A percentile compares a stretch with the other conserved stretches of the same genome.
These are phyloP conservation scores for Solanum lignicaule DNA, from an alignment of 257 asterid species.

Conservation along the genomic window DNA sequence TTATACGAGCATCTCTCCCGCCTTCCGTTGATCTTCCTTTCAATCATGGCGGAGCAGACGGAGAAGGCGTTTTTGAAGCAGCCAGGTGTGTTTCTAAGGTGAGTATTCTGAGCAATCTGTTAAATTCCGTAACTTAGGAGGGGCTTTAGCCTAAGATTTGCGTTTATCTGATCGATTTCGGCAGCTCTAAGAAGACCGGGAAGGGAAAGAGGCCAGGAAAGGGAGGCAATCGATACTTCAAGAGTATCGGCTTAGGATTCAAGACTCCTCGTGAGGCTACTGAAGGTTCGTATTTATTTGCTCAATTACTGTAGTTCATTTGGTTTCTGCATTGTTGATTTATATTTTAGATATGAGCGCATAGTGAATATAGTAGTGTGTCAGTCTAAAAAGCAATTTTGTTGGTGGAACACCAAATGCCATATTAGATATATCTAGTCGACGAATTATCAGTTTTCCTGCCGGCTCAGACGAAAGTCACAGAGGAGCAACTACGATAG, in stretches of 20 bases:
- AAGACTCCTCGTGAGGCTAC: conserved; percentile 34
- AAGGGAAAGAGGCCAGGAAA: conserved; percentile 42
- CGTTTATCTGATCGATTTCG: neutral
- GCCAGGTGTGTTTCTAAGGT: conserved; percentile 6
- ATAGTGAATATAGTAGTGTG: no score
- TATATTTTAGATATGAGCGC: no score
- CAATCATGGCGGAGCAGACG: neutral
- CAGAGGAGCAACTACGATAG: no score
- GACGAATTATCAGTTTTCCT: no score
- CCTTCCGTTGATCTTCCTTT: no score
- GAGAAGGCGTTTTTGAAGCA: conserved; percentile 13
- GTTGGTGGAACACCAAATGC: no score
- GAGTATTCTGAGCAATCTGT: neutral
- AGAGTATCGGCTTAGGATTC: conserved; percentile 37
- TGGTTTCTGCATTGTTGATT: neutral
- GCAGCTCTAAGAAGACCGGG: conserved; percentile 37
- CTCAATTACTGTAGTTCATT: neutral
- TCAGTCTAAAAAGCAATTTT: no score
- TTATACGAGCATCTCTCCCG: no score
- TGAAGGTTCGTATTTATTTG: conserved; percentile 15
- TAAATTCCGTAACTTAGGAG: neutral
- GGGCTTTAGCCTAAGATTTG: neutral
- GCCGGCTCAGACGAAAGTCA: no score
- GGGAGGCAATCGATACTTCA: conserved; percentile 34
- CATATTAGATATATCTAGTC: no score